Conservation (phyloP, 169 alveolate species). For the Theileria equi region DNA sequence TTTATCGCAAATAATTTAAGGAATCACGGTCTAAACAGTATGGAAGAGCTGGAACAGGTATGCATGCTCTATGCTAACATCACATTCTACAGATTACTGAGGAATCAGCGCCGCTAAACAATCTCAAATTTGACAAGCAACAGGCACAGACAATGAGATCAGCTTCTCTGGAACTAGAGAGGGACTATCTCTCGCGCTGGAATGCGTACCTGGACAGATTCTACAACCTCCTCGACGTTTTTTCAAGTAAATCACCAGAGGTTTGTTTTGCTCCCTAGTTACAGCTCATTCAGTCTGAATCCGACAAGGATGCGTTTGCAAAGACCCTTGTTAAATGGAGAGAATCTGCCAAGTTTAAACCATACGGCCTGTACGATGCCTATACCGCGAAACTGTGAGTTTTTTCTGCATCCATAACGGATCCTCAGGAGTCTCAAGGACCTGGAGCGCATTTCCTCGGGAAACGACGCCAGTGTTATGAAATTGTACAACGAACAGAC, state of each 20-base stretch:
- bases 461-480: no score
- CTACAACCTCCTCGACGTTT: constrained; percentile 6
- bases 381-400: constrained; percentile 14
- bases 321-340: constrained; percentile 16
- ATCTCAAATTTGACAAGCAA: not conserved
- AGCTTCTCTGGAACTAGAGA: not conserved
- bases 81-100: no score
- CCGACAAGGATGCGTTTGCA: not conserved
- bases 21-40: no score
- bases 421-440: no score
- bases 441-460: no score
- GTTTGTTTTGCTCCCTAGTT: not conserved
- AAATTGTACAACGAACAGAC: no score
- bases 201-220: constrained; percentile 5
- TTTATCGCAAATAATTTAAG: no score
- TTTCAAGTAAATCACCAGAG: not conserved
- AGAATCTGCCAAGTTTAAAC: not conserved
- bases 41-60: no score
- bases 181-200: constrained; percentile 5
- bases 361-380: constrained; percentile 12
- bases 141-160: not conserved
- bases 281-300: not conserved
- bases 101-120: no score
- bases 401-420: no score
- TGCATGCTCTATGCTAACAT: no score